Evolutionary conservation across 2,329 filamentous ascomycete species (phyloP).

Genomic region (Eutypella sp.): DNA sequence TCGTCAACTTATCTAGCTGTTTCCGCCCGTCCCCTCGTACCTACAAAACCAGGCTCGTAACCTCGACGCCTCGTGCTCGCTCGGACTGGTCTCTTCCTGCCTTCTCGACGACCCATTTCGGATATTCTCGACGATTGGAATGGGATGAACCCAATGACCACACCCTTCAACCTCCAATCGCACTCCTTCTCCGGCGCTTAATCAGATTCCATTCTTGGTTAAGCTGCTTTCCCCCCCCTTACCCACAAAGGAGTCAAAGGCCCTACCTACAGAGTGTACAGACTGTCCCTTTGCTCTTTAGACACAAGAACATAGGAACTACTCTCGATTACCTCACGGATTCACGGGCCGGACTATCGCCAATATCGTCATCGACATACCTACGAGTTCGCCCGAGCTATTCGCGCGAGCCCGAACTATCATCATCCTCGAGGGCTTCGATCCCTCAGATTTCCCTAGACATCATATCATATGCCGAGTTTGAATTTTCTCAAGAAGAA

Average conservation of each 20-base stretch:
- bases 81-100: not conserved
- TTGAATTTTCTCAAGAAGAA: slow-evolving; percentile 98
- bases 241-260: not conserved
- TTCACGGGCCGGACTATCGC: no score
- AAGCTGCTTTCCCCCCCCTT: not conserved
- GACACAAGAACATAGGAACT: no score
- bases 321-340: no score
- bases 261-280: not conserved
- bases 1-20: no score
- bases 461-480: slow-evolving; percentile 68
- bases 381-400: no score
- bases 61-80: no score
- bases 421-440: slow-evolving; percentile 14
- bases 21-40: not conserved
- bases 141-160: not conserved
- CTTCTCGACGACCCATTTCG: not conserved
- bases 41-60: no score
- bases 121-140: not conserved
- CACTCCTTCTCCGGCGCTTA: not conserved
- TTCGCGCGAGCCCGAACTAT: slow-evolving; percentile 6
- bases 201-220: not conserved
- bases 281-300: no score
- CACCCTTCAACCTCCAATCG: not conserved
- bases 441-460: slow-evolving; percentile 23
- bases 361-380: not conserved